Evolutionary conservation across 768 basidiomycete genomes (phyloP), one percentile per base, ranked within the genome.

Genomic region (Naganishia onofrii): DNA sequence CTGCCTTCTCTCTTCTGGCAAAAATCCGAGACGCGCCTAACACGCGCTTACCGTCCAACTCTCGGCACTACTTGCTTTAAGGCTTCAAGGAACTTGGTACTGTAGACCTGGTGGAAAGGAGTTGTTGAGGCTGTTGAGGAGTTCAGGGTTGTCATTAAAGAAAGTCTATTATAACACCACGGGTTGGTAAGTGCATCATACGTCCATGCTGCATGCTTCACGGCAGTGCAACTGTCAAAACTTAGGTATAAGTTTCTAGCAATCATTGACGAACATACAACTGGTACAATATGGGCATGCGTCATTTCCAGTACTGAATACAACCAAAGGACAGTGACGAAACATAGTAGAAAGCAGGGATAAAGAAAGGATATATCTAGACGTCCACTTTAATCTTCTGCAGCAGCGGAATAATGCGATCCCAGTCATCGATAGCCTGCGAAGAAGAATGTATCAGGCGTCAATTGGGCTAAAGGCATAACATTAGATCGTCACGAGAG

Each of bases 341-440:
- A 44, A 23, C 42, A 46, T 17, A 34, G 7, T 3, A 17, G 28
- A 23, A 63, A 38, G 17, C 3, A 8, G 34, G 32, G 9, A n/a
- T 5, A 58, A n/a, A n/a, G 42, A 15, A 42, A 58, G 32, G 34
- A 19, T 38, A 58, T 58, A 58, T 23, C 34, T 56, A 68, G 21
- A 60, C 31, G 15, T 66, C 51, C 12, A 73, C 69, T n/a, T 65
- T 55, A 51, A 67, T 48, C 55, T 57, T 48, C 13, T 36, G 36
- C 36, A 71, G 21, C 9, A 65, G 19, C 0, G 68, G 67, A 44
- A 67, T 72, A 32, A 79, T 73, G 81, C 90, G 85, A 67, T 97
- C 93, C 93, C 93, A 97, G 80, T 97, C 93, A 75, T 97, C 92
- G 90, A 95, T 93, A 67, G 91, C 88, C 89, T 92, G 73, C 23